Conservation (phyloP, 148 eudicot species). For the Amaranthus palmeri region DNA sequence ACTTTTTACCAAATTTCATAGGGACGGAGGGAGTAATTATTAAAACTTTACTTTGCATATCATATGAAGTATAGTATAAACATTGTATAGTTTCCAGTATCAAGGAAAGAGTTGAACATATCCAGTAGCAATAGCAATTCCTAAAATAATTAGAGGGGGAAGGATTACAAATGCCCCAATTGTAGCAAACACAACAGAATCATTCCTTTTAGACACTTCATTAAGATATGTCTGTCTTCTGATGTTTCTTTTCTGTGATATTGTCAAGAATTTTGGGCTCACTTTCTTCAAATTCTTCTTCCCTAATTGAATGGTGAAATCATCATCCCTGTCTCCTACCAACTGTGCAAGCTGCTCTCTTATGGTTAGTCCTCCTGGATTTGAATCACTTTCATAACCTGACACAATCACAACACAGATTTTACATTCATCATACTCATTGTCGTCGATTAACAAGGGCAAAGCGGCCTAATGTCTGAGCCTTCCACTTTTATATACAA, state of each 20-base stretch:
- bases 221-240: constrained; percentile 67
- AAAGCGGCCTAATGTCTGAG: too few relatives aligned
- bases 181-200: constrained; percentile 70
- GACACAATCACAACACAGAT: background rate
- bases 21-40: too few relatives aligned
- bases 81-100: constrained; percentile 5
- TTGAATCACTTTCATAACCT: constrained; percentile 58
- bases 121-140: constrained; percentile 71
- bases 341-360: constrained; percentile 65
- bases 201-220: constrained; percentile 88
- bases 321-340: constrained; percentile 62
- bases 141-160: constrained; percentile 77
- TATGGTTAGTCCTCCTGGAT: constrained; percentile 36
- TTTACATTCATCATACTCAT: too few relatives aligned
- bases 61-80: background rate
- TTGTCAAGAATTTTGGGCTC: constrained; percentile 71
- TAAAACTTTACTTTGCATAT: background rate
- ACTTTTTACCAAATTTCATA: too few relatives aligned
- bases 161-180: constrained; percentile 85
- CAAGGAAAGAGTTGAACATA: constrained; percentile 94
- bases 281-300: constrained; percentile 74
- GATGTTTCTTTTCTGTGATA: constrained; percentile 91
- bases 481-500: too few relatives aligned
- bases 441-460: too few relatives aligned
- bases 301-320: constrained; percentile 74